A percentile compares a stretch with the other conserved stretches of the same genome.
These are phyloP conservation scores for Jamesozyma piceae DNA, from an alignment of 805 yeast genomes.

Conservation along the genomic window DNA sequence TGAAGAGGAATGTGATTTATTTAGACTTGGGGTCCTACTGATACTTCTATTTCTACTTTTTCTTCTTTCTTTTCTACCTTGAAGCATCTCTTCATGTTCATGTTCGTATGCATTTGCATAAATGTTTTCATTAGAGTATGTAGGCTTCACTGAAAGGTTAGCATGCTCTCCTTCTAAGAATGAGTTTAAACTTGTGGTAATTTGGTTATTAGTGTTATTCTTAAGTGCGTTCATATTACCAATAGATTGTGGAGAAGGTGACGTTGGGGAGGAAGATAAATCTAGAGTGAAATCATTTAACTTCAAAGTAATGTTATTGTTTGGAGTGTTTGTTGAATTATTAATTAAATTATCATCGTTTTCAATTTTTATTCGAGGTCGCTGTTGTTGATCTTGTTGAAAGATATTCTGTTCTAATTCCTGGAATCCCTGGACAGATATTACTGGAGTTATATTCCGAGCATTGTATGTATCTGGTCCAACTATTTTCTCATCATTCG, in stretches of 20 bases:
- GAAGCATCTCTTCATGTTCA: constrained; percentile 19
- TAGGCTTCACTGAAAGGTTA: background rate
- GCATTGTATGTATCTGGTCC: background rate
- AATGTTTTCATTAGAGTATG: background rate
- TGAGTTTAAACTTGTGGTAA: background rate
- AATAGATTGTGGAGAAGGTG: constrained; percentile 2
- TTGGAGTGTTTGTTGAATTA: background rate
- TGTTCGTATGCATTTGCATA: background rate
- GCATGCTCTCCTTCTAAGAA: background rate
- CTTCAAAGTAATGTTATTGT: background rate
- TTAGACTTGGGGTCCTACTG: background rate
- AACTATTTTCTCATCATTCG: background rate
- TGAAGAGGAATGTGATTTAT: background rate
- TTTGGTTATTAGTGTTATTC: no score
- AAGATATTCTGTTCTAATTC: constrained; percentile 3
- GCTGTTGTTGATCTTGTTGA: background rate
- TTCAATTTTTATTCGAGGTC: background rate
- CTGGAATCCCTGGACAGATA: constrained; percentile 21
- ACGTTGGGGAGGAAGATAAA: constrained; percentile 4
- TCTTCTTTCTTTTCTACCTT: constrained; percentile 21
- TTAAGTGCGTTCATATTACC: background rate
- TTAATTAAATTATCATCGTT: background rate
- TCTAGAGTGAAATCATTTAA: background rate
- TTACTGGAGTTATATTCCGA: constrained; percentile 13
- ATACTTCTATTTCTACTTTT: constrained; percentile 9